Evolutionary conservation across 73 alveolate species (phyloP), one percentile per base, ranked within the genome.

Genomic region (Blepharisma stoltei): DNA sequence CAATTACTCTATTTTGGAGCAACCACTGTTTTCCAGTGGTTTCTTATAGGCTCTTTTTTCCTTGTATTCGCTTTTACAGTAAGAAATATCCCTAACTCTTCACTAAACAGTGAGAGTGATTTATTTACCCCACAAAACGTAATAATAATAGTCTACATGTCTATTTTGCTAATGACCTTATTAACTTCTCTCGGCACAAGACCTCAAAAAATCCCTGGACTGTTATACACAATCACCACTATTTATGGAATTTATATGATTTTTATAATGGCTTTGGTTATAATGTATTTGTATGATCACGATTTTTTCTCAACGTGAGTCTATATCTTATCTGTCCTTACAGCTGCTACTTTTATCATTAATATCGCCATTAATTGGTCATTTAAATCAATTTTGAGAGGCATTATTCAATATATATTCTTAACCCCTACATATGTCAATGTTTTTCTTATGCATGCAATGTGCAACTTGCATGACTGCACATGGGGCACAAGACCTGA

Each of bases 401-500:
- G 95, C 5, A 67, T 77, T 32, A 37, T 76, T 52, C 55, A 71
- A 32, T 80, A 70, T 43, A 25, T 85, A 1, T 77, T 71, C 45
- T 23, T 85, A 70, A 81, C 82, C 75, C 95, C 95, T 2, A 76
- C 90, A 1, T 89, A 60, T 76, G 73, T 70, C 76, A 89, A 67
- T 47, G 54, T 89, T 14, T 71, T 88, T 73, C 49, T 80, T 54
- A 85, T 85, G 54, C 84, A 85, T 76, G 83, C 92, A n/a, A 78
- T 85, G 76, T 85, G 87, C 54, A 89, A 89, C 76, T 48, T 85
- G 20, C 91, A 85, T 55, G 95, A 89, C 60, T 65, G 81, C 43
- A 70, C 93, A 37, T 89, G 95, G 95, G 95, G 95, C 6, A 85
- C 83, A 46, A 83, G 95, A 65, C 92, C 95, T 2, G 54, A 83